Evolutionary conservation across 352 stramenopile species (phyloP).

Genomic region (Salisapilia sapeloensis): DNA sequence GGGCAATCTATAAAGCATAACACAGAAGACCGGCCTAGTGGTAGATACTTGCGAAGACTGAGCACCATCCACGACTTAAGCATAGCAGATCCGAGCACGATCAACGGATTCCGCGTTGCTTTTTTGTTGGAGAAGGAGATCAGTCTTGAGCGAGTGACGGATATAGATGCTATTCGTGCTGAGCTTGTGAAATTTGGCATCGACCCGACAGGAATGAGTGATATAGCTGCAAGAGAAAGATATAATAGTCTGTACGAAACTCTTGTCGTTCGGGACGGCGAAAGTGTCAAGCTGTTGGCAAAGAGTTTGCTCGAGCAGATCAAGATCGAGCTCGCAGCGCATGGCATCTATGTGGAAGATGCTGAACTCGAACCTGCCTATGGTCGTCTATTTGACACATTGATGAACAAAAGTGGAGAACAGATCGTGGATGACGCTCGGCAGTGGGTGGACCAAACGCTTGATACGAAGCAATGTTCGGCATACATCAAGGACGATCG

Average conservation of each 20-base stretch:
- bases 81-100: slow-evolving; percentile 18
- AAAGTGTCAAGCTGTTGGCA: slow-evolving; percentile 41
- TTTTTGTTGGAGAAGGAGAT: slow-evolving; percentile 64
- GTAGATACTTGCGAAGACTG: too few species aligned
- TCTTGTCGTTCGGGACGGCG: slow-evolving; percentile 47
- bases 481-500: slow-evolving; percentile 53
- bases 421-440: slow-evolving; percentile 49
- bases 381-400: slow-evolving; percentile 34
- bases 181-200: slow-evolving; percentile 51
- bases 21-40: not conserved
- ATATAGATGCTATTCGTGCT: slow-evolving; percentile 10
- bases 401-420: slow-evolving; percentile 28
- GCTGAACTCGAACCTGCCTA: slow-evolving; percentile 36
- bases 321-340: slow-evolving; percentile 31
- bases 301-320: slow-evolving; percentile 41
- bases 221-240: slow-evolving; percentile 10
- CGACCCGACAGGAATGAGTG: slow-evolving; percentile 3
- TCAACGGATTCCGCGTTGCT: slow-evolving; percentile 32
- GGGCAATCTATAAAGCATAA: not conserved
- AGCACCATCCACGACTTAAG: slow-evolving; percentile 43
- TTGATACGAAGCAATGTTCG: slow-evolving; percentile 14
- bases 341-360: slow-evolving; percentile 43
- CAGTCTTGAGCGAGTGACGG: slow-evolving; percentile 28
- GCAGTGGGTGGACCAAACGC: slow-evolving; percentile 34
- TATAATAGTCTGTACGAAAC: slow-evolving; percentile 44